Evolutionary conservation across 139 green algal species (phyloP).

Genomic region (Micractinium sp.): DNA sequence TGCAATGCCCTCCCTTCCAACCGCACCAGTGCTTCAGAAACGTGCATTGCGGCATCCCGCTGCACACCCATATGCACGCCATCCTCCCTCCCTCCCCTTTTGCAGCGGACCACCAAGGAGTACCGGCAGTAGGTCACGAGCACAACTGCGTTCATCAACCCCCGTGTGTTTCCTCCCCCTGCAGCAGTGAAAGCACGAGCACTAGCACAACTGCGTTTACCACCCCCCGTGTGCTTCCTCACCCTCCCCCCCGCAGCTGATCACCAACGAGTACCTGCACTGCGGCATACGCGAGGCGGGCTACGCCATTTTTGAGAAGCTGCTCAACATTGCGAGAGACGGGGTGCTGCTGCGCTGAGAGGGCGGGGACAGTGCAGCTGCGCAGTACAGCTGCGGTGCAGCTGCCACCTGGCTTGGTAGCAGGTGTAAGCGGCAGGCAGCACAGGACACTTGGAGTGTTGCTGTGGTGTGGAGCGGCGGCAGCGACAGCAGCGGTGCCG

Average conservation of each 20-base stretch:
- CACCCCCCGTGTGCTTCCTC: neutral
- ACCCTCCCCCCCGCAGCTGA: neutral
- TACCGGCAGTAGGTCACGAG: neutral
- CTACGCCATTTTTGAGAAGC: conserved; percentile 78
- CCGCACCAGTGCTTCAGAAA: no score
- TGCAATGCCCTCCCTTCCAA: no score
- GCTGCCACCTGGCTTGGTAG: no score
- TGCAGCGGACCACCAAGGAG: no score
- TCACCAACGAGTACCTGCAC: conserved; percentile 93
- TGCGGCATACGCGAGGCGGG: conserved; percentile 49
- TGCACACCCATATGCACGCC: neutral
- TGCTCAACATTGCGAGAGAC: conserved; percentile 79
- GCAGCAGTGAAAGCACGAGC: no score
- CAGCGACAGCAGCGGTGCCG: no score
- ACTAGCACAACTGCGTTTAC: neutral
- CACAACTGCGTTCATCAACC: neutral
- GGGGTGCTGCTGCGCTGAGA: conserved; percentile 55
- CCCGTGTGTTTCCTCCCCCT: neutral
- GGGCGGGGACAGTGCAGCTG: no score
- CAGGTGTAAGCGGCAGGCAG: no score
- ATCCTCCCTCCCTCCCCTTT: neutral
- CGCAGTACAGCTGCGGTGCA: neutral
- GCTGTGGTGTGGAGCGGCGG: no score
- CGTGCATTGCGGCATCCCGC: no score
- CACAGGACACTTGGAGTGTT: no score